Evolutionary conservation across 2,329 filamentous ascomycete species (phyloP), one percentile per base, ranked within the genome.

Genomic region (Hymenoscyphus linearis): DNA sequence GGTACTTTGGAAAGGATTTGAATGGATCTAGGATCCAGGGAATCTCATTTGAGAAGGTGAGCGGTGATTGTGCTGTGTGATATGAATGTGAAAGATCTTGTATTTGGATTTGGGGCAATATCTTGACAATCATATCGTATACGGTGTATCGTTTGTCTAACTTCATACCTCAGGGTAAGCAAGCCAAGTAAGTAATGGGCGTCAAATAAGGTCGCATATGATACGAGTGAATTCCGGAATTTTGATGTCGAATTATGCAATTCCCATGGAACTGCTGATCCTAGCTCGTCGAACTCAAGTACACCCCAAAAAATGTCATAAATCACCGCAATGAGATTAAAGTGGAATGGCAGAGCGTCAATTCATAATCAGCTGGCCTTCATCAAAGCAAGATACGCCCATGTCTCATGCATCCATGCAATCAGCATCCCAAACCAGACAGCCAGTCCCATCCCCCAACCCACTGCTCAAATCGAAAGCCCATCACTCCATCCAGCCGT

Each of bases 321-420:
- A 58, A 40, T 55, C 55, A 35, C 40, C 26, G 22, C 16, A 22
- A 58, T 27, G 5, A 53, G 13, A 26, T 53, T 13, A 14, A 31
- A 31, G 3, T 53, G 50, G 50, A 34, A 47, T 35, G 56, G 56
- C 47, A 58, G 16, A 52, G 40, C 59, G 37, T 60, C 59, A 58
- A 44, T 62, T 59, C 60, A 59, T 59, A 31, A 36, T 55, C 50
- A 40, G 50, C 47, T 59, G 31, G 35, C 57, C 56, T 31, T 47
- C 40, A 55, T 55, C 57, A 59, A 62, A 62, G 57, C 56, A 62
- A 62, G 55, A 58, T 62, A 62, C 57, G 60, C 60, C 60, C 53
- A 57, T 40, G 57, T 57, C 52, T 52, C 18, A 25, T 52, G 36
- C 60, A 47, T 34, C 16, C n/a, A 36, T 25, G 54, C 27, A 16